Base-by-base conservation (phyloP, 2,329 filamentous ascomycete species). In the Neofusicoccum sp. region DNA sequence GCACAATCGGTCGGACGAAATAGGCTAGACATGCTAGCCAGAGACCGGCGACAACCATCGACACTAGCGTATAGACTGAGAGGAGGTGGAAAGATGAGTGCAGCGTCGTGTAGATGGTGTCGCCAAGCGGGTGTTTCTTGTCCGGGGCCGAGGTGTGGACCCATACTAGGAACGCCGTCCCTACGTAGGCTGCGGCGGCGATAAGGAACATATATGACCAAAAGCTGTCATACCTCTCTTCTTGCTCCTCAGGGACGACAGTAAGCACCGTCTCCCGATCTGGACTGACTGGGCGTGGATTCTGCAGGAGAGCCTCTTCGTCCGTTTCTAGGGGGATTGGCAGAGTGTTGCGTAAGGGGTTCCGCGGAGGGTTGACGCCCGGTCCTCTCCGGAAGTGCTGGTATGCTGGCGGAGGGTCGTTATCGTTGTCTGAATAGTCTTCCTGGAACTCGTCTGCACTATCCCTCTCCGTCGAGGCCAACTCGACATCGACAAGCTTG, bases 141-240 rank as follows among this genome's bases (percentile, higher is more conserved):
- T 79, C 79, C 4, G 89, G 88, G 0, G 87, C 79, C 16, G 89
- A 86, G 1, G 93, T 98, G 71, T 98, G 91, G 41, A 99, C 82
- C 80, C 90, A 96, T 26, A 96, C 89, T 12, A 99, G 82, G 64
- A 96, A 87, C 69, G 92, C 96, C 0, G 92, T 93, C 11, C 93
- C 90, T 69, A 98, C 85, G 70, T 98, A 84, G 40, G 89, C 89
- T 47, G 90, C 92, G 58, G 96, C 78, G 34, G 87, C 87, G 68
- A 98, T 95, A 49, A 96, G 78, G 73, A 93, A 99, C 44, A 97
- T 82, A 76, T 91, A 93, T 3, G 90, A 91, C 82, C 95, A 99
- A 76, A 98, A 96, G 4, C 88, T 82, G 74, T 99, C 95, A 73
- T 98, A 91, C 53, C 84, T 83, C 62, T 91, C 91, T 24, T 89